Percentiles rank a stretch among this genome's conserved stretches.
These are phyloP conservation scores for Tolypocladium ophioglossoides DNA, from an alignment of 2,329 filamentous ascomycete species.

Conservation along the genomic window DNA sequence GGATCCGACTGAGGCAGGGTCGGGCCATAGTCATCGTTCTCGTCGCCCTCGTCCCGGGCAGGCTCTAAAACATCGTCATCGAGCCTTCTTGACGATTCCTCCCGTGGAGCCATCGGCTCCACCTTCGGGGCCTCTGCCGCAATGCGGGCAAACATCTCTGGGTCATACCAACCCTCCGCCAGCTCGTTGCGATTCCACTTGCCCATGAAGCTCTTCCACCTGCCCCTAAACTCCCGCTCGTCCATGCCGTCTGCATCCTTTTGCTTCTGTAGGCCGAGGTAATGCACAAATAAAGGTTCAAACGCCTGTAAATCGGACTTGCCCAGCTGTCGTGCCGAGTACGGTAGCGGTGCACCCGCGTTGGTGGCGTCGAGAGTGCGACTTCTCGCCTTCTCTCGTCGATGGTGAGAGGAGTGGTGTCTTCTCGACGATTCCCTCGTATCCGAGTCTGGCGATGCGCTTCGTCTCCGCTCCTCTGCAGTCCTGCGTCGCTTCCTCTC, in stretches of 20 bases:
- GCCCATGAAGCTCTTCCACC: slow-evolving; percentile 87
- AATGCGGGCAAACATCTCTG: slow-evolving; percentile 47
- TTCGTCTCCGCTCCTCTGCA: background rate
- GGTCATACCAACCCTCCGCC: slow-evolving; percentile 88
- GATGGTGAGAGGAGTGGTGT: slow-evolving; percentile 12
- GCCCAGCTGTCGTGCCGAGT: slow-evolving; percentile 51
- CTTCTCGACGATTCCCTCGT: slow-evolving; percentile 7
- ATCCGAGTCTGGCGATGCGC: slow-evolving; percentile 3
- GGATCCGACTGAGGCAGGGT: slow-evolving; percentile 12
- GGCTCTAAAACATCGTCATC: slow-evolving; percentile 3
- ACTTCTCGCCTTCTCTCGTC: background rate
- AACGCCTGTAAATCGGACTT: slow-evolving; percentile 60
- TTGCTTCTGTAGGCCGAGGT: slow-evolving; percentile 80
- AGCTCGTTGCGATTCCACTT: slow-evolving; percentile 91
- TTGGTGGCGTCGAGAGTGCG: background rate
- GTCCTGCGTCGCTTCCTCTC: slow-evolving; percentile 5
- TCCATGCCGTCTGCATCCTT: slow-evolving; percentile 57
- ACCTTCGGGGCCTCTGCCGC: slow-evolving; percentile 14
- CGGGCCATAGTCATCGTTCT: slow-evolving; percentile 48
- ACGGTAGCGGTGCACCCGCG: slow-evolving; percentile 41
- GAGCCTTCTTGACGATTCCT: background rate
- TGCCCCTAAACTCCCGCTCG: slow-evolving; percentile 64
- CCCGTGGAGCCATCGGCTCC: background rate
- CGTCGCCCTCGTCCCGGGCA: slow-evolving; percentile 18
- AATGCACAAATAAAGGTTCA: slow-evolving; percentile 66